Percentiles rank a stretch among this genome's conserved stretches.
Conservation (phyloP, 2,329 filamentous ascomycete species). For the Botrytis paeoniae region DNA sequence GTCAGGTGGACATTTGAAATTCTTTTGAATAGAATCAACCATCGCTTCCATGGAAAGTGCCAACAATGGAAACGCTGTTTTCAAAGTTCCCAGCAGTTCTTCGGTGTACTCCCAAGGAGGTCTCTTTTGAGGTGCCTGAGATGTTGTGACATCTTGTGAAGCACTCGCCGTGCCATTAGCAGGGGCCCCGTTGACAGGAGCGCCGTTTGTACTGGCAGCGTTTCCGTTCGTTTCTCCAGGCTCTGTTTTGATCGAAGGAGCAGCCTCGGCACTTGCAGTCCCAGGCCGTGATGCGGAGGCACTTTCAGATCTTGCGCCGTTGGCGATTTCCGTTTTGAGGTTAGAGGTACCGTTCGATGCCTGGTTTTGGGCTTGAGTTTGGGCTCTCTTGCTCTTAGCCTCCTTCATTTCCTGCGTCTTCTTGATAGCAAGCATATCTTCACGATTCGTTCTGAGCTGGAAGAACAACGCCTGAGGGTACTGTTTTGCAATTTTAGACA, state of each 20-base stretch:
- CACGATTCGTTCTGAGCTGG: constrained; percentile 84
- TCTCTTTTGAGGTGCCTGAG: constrained; percentile 49
- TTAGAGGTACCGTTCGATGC: constrained; percentile 22
- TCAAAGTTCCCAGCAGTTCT: constrained; percentile 90
- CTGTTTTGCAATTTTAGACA: constrained; percentile 90
- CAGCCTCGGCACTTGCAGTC: constrained; percentile 45
- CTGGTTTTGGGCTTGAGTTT: constrained; percentile 24
- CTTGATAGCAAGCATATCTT: constrained; percentile 91
- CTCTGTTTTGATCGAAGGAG: constrained; percentile 34
- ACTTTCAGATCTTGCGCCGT: constrained; percentile 28
- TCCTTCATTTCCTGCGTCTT: constrained; percentile 80
- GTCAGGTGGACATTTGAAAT: constrained; percentile 98
- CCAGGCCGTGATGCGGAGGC: constrained; percentile 40
- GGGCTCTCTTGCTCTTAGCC: constrained; percentile 45
- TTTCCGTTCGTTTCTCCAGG: constrained; percentile 30
- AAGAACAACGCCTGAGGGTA: constrained; percentile 97
- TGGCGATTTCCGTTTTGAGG: constrained; percentile 34
- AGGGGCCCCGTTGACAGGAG: constrained; percentile 19
- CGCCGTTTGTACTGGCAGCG: constrained; percentile 12
- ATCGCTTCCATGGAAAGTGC: constrained; percentile 99
- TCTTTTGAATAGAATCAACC: constrained; percentile 98
- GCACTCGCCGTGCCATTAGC: constrained; percentile 46
- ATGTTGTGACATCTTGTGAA: constrained; percentile 27
- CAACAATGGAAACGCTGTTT: constrained; percentile 93
- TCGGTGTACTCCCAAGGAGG: constrained; percentile 96